Conservation (phyloP, 371 early-diverging fungal genomes). For the Dichotomocladium elegans region DNA sequence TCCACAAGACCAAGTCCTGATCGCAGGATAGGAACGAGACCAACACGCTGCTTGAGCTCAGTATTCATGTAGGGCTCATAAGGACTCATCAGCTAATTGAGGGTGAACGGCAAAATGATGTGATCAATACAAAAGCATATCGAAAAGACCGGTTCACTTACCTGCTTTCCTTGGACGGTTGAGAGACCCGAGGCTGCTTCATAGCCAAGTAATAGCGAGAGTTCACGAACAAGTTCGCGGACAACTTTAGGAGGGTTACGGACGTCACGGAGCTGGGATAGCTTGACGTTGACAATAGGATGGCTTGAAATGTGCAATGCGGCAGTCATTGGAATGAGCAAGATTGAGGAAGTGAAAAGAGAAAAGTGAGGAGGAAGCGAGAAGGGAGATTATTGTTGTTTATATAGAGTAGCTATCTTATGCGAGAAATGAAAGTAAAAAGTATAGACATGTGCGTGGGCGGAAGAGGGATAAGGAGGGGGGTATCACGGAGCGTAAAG, state of each 20-base stretch:
- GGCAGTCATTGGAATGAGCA: slow-evolving; percentile 4
- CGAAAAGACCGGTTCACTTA: slow-evolving; percentile 9
- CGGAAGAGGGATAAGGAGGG: slow-evolving; percentile 7
- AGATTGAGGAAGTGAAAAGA: slow-evolving; percentile 18
- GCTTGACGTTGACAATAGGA: slow-evolving; percentile 68
- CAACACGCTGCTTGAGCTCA: slow-evolving; percentile 55
- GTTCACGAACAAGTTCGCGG: slow-evolving; percentile 63
- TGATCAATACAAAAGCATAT: not conserved
- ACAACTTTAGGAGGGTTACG: slow-evolving; percentile 56
- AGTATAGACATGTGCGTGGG: too few species aligned
- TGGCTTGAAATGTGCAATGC: slow-evolving; percentile 49
- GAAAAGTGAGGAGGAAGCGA: slow-evolving; percentile 10
- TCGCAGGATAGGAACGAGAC: slow-evolving; percentile 80
- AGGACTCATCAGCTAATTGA: slow-evolving; percentile 39
- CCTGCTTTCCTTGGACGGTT: slow-evolving; percentile 35
- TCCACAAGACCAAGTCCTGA: slow-evolving; percentile 75
- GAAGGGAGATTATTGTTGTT: too few species aligned
- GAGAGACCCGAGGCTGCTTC: slow-evolving; percentile 61
- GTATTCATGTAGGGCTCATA: slow-evolving; percentile 45
- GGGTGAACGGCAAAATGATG: not conserved
- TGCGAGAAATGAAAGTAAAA: too few species aligned
- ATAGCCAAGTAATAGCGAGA: slow-evolving; percentile 63
- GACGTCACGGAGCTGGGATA: slow-evolving; percentile 66
- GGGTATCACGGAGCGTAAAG: not conserved
- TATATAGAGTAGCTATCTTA: too few species aligned